Base-by-base conservation (phyloP, 2,329 filamentous ascomycete genomes). In the Colletotrichum sublineola region DNA sequence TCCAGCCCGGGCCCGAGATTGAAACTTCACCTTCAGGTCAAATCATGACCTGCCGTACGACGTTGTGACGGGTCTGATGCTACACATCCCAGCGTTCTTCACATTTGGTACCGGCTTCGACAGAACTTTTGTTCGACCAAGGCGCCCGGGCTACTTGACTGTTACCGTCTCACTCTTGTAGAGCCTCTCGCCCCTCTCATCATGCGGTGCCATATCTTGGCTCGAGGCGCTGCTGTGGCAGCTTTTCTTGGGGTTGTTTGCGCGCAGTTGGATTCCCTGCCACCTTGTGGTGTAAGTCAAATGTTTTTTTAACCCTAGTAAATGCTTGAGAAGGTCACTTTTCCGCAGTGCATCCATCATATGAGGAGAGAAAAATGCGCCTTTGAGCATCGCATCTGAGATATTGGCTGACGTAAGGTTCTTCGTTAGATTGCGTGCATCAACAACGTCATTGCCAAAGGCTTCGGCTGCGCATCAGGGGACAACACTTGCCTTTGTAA, bases 401-500 rank as follows among this genome's bases (percentile, higher is more conserved):
- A 36, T 31, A 6, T 29, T 5, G 8, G 42, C 62, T 71, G 36
- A 71, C 36, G n/a, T 24, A 20, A 12, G 36, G 3, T 36, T 7
- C 12, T 14, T 20, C 5, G 5, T 33, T 24, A 74, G 74, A 29
- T 73, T 36, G 55, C 53, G 3, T 75, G 72, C 46, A 58, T 70
- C 67, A 71, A 73, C 56, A 74, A 67, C 42, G 74, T 74, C 20
- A 74, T 71, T 55, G 67, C 73, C 20, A 67, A 72, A 50, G 73
- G 46, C 14, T 68, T 80, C 14, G 77, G 77, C 38, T 81, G 80
- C 62, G 73, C 74, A 7, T 71, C 71, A 14, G 77, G 77, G 8
- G 79, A 81, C 66, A 77, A 66, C 1, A 36, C 77, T 20, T 87
- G 86, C 73, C 78, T 87, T 20, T 87, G 86, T 74, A 75, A 73